Evolutionary conservation across 108 stramenopile species (phyloP).

Genomic region (Cyclotella choctawhatcheeana): DNA sequence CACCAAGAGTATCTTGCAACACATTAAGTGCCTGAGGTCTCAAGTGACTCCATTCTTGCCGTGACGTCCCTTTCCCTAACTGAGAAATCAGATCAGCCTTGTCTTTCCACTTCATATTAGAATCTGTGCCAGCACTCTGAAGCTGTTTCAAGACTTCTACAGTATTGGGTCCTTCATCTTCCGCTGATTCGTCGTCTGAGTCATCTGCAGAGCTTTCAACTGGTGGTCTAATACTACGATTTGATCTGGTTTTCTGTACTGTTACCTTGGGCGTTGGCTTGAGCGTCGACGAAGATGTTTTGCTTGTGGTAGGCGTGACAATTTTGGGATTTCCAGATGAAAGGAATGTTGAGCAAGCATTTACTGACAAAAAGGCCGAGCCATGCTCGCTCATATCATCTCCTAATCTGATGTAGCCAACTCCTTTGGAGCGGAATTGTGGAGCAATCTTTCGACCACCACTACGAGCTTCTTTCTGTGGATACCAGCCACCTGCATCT

Average conservation of each 20-base stretch:
- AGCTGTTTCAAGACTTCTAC: constrained; percentile 58
- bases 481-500: constrained; percentile 56
- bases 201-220: constrained; percentile 23
- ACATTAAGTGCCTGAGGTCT: constrained; percentile 41
- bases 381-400: constrained; percentile 73
- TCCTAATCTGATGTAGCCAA: constrained; percentile 67
- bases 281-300: constrained; percentile 6
- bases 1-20: constrained; percentile 58
- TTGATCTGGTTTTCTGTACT: constrained; percentile 3
- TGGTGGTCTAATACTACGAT: constrained; percentile 1
- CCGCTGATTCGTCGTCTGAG: constrained; percentile 47
- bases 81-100: constrained; percentile 62
- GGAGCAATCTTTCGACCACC: constrained; percentile 59
- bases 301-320: constrained; percentile 2
- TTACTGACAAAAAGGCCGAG: constrained; percentile 57
- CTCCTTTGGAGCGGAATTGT: constrained; percentile 65
- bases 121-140: constrained; percentile 42
- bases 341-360: constrained; percentile 58
- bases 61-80: constrained; percentile 51
- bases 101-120: constrained; percentile 64
- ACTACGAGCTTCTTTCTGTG: constrained; percentile 47
- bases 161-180: constrained; percentile 27
- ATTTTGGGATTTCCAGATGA: constrained; percentile 26
- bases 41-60: constrained; percentile 33
- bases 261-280: constrained; percentile 16